Evolutionary conservation across 768 basidiomycete species (phyloP).

Genomic region (Hygrocybe punicea): DNA sequence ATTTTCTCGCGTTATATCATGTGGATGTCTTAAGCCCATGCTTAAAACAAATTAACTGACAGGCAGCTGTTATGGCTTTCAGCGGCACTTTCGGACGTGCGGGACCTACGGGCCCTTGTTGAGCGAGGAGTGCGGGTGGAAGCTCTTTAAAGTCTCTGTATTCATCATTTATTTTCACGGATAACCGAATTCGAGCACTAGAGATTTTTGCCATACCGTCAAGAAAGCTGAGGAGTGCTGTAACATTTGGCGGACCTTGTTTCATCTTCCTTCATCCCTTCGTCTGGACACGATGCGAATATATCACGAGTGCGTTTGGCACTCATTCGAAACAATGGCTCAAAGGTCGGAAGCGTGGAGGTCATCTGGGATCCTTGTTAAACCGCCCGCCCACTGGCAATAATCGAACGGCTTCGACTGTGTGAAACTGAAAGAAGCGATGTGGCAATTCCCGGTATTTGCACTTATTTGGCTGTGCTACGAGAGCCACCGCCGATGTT

Average conservation of each 20-base stretch:
- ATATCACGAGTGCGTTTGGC: slow-evolving; percentile 72
- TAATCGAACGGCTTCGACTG: too few species aligned
- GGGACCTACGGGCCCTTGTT: slow-evolving; percentile 80
- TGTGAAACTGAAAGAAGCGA: too few species aligned
- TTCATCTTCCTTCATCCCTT: slow-evolving; percentile 61
- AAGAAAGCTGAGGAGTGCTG: neutral
- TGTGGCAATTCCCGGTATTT: too few species aligned
- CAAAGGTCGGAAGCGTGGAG: slow-evolving; percentile 59
- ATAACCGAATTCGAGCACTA: slow-evolving; percentile 68
- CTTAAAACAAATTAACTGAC: slow-evolving; percentile 45
- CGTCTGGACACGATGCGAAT: slow-evolving; percentile 64
- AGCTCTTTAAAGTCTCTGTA: slow-evolving; percentile 84
- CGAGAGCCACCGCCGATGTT: neutral
- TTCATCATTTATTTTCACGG: slow-evolving; percentile 87
- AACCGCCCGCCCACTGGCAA: too few species aligned
- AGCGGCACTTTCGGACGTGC: slow-evolving; percentile 60
- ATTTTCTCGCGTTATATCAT: slow-evolving; percentile 26
- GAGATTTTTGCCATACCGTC: neutral
- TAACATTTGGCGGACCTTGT: slow-evolving; percentile 48
- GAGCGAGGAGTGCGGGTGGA: slow-evolving; percentile 73
- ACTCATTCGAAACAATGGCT: slow-evolving; percentile 57
- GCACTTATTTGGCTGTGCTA: too few species aligned
- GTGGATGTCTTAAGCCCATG: neutral
- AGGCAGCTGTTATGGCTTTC: slow-evolving; percentile 71
- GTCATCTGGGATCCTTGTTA: slow-evolving; percentile 34